Base-by-base conservation (phyloP, 768 basidiomycete species). In the Suillus ampliporus region DNA sequence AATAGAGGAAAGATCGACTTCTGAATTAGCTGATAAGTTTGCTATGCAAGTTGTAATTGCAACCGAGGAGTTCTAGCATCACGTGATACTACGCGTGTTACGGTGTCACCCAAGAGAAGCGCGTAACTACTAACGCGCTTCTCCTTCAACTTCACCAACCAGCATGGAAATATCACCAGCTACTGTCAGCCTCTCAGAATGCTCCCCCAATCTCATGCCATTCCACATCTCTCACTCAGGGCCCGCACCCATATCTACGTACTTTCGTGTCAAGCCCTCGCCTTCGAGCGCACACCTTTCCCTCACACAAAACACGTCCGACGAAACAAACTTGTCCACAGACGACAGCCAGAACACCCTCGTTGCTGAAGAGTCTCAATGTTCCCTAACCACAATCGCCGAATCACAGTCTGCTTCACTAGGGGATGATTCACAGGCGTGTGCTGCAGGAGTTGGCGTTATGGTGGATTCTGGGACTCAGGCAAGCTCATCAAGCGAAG, bases 191-290 rank as follows among this genome's bases (percentile, higher is more conserved):
- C 66, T 84, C 11, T 71, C 77, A n/a, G 61, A 65, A 71, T 86
- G 84, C 52, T 78, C 76, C 3, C 91, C 90, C 1, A 82, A 88
- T 70, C 81, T 95, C 35, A 92, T 95, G 90, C 93, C 93, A 5
- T 95, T 95, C 65, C 86, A 89, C 67, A 87, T 94, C 52, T 75
- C 81, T 14, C 86, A 92, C 73, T 79, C 82, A 11, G 93, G 93
- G 0, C 82, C 83, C 21, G 92, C 92, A 1, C 86, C 88, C 6
- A 78, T 94, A 19, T 89, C 89, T 4, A 88, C 89, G 6, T 95
- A 88, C 73, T 87, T 94, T 73, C 83, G 82, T 50, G 79, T 88
- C 58, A 82, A 82, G 59, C 73, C 78, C 4, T 71, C 69, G n/a
- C 72, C 73, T 5, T 40, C 70, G 21, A 13, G 52, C 64, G 26